A percentile compares a stretch with the other conserved stretches of the same genome.
Evolutionary conservation across 345 rosid genomes (phyloP).

Genomic region (Eucalyptus marginata): DNA sequence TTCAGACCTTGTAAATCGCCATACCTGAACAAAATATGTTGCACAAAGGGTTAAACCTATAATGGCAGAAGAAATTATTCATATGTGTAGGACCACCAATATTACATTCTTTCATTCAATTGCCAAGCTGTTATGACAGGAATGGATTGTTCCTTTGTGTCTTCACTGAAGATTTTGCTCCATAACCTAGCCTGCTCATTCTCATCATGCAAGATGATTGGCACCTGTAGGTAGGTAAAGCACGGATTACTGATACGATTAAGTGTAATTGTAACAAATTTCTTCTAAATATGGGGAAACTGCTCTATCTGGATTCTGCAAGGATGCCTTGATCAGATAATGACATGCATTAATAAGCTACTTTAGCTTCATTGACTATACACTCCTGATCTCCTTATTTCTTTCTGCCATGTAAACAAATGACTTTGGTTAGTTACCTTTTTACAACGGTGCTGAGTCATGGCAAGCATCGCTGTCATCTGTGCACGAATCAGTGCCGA

Average conservation of each 20-base stretch:
- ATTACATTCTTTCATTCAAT: constrained; percentile 93
- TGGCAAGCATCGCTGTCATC: constrained; percentile 99
- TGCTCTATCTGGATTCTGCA: background rate
- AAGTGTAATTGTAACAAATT: background rate
- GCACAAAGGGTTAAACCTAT: background rate
- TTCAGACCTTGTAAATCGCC: constrained; percentile 96
- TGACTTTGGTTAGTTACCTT: constrained; percentile 34
- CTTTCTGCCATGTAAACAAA: background rate
- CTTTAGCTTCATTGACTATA: background rate
- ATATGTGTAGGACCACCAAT: background rate
- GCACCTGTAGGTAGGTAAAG: constrained; percentile 46
- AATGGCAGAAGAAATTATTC: background rate
- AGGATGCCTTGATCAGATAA: background rate
- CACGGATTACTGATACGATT: background rate
- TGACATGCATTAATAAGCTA: background rate
- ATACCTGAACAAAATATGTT: constrained; percentile 38
- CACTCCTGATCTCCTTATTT: background rate
- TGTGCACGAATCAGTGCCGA: constrained; percentile 93
- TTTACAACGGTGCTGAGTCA: constrained; percentile 90
- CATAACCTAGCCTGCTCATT: constrained; percentile 72
- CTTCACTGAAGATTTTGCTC: constrained; percentile 89
- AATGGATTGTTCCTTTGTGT: constrained; percentile 67
- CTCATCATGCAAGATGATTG: constrained; percentile 65
- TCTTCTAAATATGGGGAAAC: background rate
- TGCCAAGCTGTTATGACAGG: constrained; percentile 93